These are phyloP conservation scores for Globisporangium radiosum DNA, from an alignment of 352 stramenopile genomes.

Conservation along the genomic window DNA sequence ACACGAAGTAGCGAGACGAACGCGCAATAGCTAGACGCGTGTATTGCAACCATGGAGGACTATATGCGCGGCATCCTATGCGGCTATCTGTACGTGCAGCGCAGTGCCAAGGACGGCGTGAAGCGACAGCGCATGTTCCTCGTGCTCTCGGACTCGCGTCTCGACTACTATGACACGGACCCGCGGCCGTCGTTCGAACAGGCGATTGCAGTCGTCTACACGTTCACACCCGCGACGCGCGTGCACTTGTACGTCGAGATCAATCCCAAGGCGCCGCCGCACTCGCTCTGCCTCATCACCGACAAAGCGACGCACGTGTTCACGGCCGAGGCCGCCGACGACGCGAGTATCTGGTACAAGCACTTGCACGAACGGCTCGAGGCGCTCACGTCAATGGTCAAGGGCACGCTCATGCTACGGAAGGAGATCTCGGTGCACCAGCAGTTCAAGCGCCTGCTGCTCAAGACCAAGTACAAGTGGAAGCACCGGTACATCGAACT, in stretches of 20 bases:
- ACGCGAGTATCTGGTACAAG: constrained; percentile 39
- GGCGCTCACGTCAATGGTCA: constrained; percentile 42
- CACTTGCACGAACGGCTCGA: constrained; percentile 47
- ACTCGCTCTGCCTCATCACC: constrained; percentile 60
- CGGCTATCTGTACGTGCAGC: constrained; percentile 58
- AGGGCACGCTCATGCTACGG: constrained; percentile 37
- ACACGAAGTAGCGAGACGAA: too few relatives aligned
- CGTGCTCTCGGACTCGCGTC: constrained; percentile 65
- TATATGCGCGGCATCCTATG: constrained; percentile 69
- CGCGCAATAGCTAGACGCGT: too few relatives aligned
- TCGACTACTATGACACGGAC: constrained; percentile 65
- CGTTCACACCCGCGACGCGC: constrained; percentile 37
- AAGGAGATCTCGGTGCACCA: constrained; percentile 41
- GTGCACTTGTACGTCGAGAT: constrained; percentile 61
- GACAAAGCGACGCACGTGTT: constrained; percentile 56
- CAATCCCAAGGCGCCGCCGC: constrained; percentile 37
- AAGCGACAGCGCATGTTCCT: constrained; percentile 62
- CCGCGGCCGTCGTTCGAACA: constrained; percentile 53
- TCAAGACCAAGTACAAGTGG: constrained; percentile 70
- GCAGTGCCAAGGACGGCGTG: constrained; percentile 30
- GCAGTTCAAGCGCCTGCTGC: constrained; percentile 43
- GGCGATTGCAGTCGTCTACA: constrained; percentile 46
- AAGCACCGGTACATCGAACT: constrained; percentile 49
- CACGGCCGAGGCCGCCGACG: constrained; percentile 39
- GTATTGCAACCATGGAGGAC: constrained; percentile 39